Evolutionary conservation across 2,329 filamentous ascomycete species (phyloP).

Genomic region (Monosporascus sp.): DNA sequence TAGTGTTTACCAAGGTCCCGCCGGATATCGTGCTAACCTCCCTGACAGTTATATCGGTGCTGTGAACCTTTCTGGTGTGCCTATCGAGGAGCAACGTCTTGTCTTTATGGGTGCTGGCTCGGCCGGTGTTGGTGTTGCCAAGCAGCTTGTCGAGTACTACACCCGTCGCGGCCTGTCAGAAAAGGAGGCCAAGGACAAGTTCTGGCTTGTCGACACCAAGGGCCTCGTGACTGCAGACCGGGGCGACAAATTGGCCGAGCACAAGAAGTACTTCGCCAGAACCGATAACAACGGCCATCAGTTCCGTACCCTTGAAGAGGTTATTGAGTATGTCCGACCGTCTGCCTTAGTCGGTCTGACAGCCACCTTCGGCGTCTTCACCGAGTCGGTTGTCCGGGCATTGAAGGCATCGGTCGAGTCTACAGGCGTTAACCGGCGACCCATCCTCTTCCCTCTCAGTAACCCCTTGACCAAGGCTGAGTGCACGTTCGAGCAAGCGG

Average conservation of each 20-base stretch:
- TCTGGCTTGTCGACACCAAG: conserved; percentile 97
- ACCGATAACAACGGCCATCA: conserved; percentile 60
- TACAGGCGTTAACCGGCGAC: conserved; percentile 64
- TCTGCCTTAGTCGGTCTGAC: conserved; percentile 92
- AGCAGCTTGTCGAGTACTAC: conserved; percentile 97
- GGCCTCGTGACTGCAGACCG: conserved; percentile 91
- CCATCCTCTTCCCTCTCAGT: conserved; percentile 93
- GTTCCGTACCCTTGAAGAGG: conserved; percentile 78
- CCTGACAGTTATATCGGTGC: conserved; percentile 52
- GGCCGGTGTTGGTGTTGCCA: conserved; percentile 93
- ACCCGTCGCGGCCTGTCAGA: conserved; percentile 86
- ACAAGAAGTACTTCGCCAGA: conserved; percentile 71
- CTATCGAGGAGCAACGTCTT: conserved; percentile 83
- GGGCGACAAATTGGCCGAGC: conserved; percentile 87
- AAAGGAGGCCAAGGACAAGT: conserved; percentile 80
- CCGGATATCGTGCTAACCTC: conserved; percentile 9
- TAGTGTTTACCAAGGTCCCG: not conserved
- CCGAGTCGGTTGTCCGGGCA: conserved; percentile 73
- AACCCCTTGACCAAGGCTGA: conserved; percentile 96
- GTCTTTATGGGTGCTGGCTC: conserved; percentile 96
- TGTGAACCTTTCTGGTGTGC: conserved; percentile 80
- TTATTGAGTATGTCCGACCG: conserved; percentile 92
- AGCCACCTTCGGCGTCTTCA: conserved; percentile 92
- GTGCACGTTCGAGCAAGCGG: conserved; percentile 92
- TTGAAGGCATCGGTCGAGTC: conserved; percentile 59